These are phyloP conservation scores for Diaporthe citrichinensis DNA, from an alignment of 2,329 filamentous ascomycete genomes.

Conservation along the genomic window DNA sequence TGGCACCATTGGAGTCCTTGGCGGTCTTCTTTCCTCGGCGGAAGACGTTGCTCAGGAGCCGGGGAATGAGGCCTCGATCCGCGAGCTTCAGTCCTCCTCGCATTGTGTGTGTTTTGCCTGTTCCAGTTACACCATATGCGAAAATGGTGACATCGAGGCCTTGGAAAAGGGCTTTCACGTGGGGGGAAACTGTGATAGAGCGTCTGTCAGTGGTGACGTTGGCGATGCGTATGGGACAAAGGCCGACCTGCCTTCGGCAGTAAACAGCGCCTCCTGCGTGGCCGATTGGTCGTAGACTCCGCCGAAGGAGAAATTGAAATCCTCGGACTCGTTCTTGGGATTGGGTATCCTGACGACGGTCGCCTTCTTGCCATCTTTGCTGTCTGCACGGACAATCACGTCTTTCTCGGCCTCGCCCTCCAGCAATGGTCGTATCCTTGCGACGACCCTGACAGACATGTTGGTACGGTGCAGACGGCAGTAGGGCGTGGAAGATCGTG, in stretches of 20 bases:
- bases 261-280: slow-evolving; percentile 89
- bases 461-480: slow-evolving; percentile 33
- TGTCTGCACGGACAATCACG: slow-evolving; percentile 82
- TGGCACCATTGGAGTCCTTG: slow-evolving; percentile 81
- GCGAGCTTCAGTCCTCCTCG: slow-evolving; percentile 88
- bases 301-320: slow-evolving; percentile 96
- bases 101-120: slow-evolving; percentile 97
- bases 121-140: slow-evolving; percentile 93
- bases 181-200: slow-evolving; percentile 78
- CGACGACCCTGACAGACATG: slow-evolving; percentile 87
- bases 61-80: slow-evolving; percentile 89
- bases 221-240: neutral
- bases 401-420: slow-evolving; percentile 89
- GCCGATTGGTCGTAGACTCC: slow-evolving; percentile 87
- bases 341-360: slow-evolving; percentile 90
- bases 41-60: slow-evolving; percentile 88
- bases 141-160: slow-evolving; percentile 92
- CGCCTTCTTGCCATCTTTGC: slow-evolving; percentile 71
- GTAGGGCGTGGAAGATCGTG: neutral
- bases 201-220: slow-evolving; percentile 39
- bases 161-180: slow-evolving; percentile 91
- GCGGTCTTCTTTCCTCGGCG: slow-evolving; percentile 86
- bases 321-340: slow-evolving; percentile 91
- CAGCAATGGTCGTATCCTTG: slow-evolving; percentile 89
- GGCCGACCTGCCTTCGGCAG: slow-evolving; percentile 82